These are phyloP conservation scores for Phytophthora europaea DNA, from an alignment of 352 stramenopile species.

Conservation along the genomic window DNA sequence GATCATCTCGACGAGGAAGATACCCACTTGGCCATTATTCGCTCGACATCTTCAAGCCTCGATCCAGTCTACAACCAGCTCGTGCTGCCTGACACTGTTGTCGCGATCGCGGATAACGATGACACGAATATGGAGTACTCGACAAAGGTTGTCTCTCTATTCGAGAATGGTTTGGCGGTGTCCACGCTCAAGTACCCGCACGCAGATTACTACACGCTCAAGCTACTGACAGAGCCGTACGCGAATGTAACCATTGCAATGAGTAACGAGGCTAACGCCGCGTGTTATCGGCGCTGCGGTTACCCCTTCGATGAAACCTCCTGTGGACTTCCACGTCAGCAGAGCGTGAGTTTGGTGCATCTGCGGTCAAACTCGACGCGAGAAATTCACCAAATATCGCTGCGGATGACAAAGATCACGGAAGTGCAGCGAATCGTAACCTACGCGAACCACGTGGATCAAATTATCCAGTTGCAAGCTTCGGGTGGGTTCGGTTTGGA, in stretches of 20 bases:
- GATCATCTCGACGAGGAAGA: constrained; percentile 77
- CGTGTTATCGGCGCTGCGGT: constrained; percentile 78
- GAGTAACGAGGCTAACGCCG: constrained; percentile 71
- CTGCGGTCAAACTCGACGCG: constrained; percentile 68
- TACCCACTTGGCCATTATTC: constrained; percentile 70
- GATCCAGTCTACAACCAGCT: constrained; percentile 72
- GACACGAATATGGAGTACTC: constrained; percentile 61
- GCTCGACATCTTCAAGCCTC: constrained; percentile 44
- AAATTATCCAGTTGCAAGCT: constrained; percentile 53
- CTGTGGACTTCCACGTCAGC: constrained; percentile 74
- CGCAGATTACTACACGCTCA: constrained; percentile 54
- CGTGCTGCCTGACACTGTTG: constrained; percentile 70
- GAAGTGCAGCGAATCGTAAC: constrained; percentile 77
- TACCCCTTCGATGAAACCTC: constrained; percentile 61
- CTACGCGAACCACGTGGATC: constrained; percentile 66
- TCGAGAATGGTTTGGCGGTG: constrained; percentile 37
- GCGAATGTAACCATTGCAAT: constrained; percentile 81
- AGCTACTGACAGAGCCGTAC: constrained; percentile 70
- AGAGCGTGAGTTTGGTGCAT: constrained; percentile 67
- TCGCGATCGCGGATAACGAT: constrained; percentile 80
- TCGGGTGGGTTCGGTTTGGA: constrained; percentile 59
- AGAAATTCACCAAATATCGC: constrained; percentile 70
- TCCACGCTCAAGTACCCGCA: constrained; percentile 33
- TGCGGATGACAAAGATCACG: constrained; percentile 59
- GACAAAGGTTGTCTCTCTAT: constrained; percentile 43